These are phyloP conservation scores for Mrakiaceae sp. DNA, from an alignment of 1,284 basidiomycete species.

Conservation along the genomic window DNA sequence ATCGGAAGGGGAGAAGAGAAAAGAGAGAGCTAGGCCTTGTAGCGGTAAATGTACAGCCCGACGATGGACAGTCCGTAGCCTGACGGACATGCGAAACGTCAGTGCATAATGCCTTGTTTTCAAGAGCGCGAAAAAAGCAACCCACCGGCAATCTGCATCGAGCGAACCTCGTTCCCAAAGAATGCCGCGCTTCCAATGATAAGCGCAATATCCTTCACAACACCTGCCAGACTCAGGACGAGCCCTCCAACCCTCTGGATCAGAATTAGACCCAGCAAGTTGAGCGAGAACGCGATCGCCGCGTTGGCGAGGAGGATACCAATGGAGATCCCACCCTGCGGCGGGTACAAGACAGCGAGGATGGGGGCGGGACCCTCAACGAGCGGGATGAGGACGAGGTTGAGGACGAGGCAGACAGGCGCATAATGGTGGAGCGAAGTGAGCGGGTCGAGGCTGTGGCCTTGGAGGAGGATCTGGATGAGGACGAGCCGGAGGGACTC, in stretches of 20 bases:
- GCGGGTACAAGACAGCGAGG: conserved; percentile 26
- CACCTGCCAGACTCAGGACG: conserved; percentile 22
- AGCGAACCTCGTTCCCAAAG: neutral
- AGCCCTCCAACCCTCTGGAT: conserved; percentile 23
- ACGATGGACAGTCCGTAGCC: conserved; percentile 1
- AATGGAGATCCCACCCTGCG: neutral
- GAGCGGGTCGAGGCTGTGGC: conserved; percentile 39
- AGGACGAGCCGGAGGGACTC: conserved; percentile 39
- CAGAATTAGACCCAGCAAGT: conserved; percentile 40
- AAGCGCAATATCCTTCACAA: conserved; percentile 38
- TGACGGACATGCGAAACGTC: neutral
- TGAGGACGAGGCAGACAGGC: conserved; percentile 37
- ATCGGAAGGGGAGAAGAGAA: too few species aligned
- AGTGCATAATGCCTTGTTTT: neutral
- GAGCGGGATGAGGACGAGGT: conserved; percentile 33
- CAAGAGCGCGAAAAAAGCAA: neutral
- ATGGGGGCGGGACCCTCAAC: conserved; percentile 39
- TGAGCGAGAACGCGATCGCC: conserved; percentile 38
- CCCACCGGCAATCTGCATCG: conserved; percentile 11
- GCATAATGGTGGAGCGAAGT: conserved; percentile 39
- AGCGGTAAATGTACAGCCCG: conserved; percentile 1
- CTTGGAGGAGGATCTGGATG: conserved; percentile 40
- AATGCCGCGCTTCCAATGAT: conserved; percentile 23
- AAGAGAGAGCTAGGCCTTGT: neutral
- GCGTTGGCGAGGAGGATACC: conserved; percentile 36